Evolutionary conservation across 1,139 yeast genomes (phyloP), one percentile per base, ranked within the genome.

Genomic region (Debaryomyces coudertii): DNA sequence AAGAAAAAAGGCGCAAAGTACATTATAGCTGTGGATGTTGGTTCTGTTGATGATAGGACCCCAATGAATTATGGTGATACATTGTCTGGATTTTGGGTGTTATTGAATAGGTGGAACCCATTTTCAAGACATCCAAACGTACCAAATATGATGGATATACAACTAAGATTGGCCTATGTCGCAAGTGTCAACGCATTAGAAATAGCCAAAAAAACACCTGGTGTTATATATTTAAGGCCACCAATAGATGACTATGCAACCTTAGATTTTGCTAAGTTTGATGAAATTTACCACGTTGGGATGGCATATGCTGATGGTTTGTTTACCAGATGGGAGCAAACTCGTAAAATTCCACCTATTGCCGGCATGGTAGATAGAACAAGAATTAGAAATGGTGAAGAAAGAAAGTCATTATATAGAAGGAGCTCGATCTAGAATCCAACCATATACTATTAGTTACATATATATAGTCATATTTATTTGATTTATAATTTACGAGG

Each of bases 11-110:
- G 99, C 0, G 96, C 96, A 4, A 84, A 85, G 47, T 80, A 87
- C 39, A 85, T 93, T 24, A 83, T 93, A 61, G 98, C 99, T 0
- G 95, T 92, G n/a, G 99, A 93, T 65, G 99, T 93, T 36, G 99
- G 99, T 0, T 87, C 97, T 2, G 87, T 86, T 8, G 98, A 93
- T 62, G 98, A 92, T 56, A 77, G 93, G 42, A 85, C 96, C 0
- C 95, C 96, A 3, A 84, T 89, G 93, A 73, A 77, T 42, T 93
- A 90, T 62, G 99, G 99, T 3, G 99, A 93, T 62, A 86, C 97
- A 0, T 71, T 93, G 38, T 87, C 95, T 47, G 99, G 99, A 1
- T 72, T 87, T 42, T 90, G 98, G 97, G 97, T 90, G 6, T 58
- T 93, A 9, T 68, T 90, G 49, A 93, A 93, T 65, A 75, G 96